Percentiles rank a stretch among this genome's conserved stretches.
phyloP scores from a whole-genome alignment of 805 yeast genomes.

The Jamesozyma lodderae region DNA sequence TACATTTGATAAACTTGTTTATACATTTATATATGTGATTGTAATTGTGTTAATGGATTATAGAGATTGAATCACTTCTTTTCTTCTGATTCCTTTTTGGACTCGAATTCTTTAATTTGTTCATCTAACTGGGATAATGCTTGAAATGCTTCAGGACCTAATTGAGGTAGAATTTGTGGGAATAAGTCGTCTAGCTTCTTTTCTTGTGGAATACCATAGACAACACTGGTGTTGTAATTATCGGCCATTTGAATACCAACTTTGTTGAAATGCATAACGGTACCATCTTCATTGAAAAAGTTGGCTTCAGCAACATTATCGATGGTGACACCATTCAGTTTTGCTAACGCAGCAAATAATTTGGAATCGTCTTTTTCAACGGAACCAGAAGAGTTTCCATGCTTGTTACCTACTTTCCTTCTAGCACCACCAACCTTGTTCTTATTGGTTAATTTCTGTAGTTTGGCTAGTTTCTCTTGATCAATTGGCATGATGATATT shows the following conservation, averaged over 20 bases:
- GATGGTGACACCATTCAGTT: conserved; percentile 80
- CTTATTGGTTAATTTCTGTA: conserved; percentile 68
- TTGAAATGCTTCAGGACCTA: conserved; percentile 91
- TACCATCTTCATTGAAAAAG: conserved; percentile 95
- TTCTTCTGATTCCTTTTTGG: conserved; percentile 1
- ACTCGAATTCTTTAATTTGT: conserved; percentile 45
- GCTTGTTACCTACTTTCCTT: conserved; percentile 79
- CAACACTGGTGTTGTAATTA: conserved; percentile 83
- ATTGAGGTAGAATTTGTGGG: conserved; percentile 90
- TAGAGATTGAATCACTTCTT: too few species aligned
- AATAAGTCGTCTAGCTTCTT: conserved; percentile 85
- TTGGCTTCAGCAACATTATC: conserved; percentile 94
- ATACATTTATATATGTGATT: too few species aligned
- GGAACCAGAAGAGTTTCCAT: conserved; percentile 33
- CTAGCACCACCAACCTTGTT: conserved; percentile 82
- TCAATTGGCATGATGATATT: conserved; percentile 66
- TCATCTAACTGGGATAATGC: conserved; percentile 83
- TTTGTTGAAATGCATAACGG: conserved; percentile 90
- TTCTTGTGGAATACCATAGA: conserved; percentile 92
- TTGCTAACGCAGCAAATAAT: conserved; percentile 79
- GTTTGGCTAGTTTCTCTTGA: conserved; percentile 88
- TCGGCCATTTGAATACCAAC: conserved; percentile 94
- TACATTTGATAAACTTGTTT: neutral
- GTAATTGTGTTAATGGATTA: too few species aligned
- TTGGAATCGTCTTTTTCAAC: conserved; percentile 82